Base-by-base conservation (phyloP, 768 basidiomycete genomes). In the Lactarius hengduanensis region DNA sequence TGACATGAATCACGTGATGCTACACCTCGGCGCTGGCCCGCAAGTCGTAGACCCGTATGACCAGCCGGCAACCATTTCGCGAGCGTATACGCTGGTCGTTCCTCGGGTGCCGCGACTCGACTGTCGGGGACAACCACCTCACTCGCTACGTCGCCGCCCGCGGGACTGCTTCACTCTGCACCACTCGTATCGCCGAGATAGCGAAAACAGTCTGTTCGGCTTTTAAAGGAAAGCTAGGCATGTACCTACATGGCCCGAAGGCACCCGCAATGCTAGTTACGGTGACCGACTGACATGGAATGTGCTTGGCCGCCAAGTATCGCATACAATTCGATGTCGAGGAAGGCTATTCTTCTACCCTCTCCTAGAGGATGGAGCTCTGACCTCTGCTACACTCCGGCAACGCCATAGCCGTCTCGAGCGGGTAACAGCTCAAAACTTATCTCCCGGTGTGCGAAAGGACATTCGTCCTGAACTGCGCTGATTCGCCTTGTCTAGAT, bases 351-450 rank as follows among this genome's bases (percentile, higher is more conserved):
- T 16, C 15, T 62, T 38, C 72, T 76, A 72, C 74, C 87, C 86
- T 47, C 76, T 83, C 69, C 69, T 92, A 59, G 82, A 85, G 34
- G 78, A 79, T 64, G 90, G 90, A 16, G 74, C 82, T 9, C 71
- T 86, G 55, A 84, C 81, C 53, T 82, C 87, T 40, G 79, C 82
- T 22, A 86, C 83, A n/a, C 74, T 93, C 59, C 70, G 79, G 26
- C 76, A 82, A 43, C 75, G 75, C 20, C 72, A 78, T 40, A 78
- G 79, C 22, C 79, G 74, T 20, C 74, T 87, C 9, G 76, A 82
- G 70, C 92, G 90, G 89, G 75, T 78, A 5, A 79, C 79, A 41
- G 70, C 84, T 59, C 68, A 78, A 32, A 73, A 76, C 20, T 50
- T 34, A 55, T 32, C 36, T 18, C 36, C 34, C 20, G 22, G 62